Evolutionary conservation across 208 protist genomes (phyloP), one percentile per base, ranked within the genome.

Genomic region (Angomonas deanei): DNA sequence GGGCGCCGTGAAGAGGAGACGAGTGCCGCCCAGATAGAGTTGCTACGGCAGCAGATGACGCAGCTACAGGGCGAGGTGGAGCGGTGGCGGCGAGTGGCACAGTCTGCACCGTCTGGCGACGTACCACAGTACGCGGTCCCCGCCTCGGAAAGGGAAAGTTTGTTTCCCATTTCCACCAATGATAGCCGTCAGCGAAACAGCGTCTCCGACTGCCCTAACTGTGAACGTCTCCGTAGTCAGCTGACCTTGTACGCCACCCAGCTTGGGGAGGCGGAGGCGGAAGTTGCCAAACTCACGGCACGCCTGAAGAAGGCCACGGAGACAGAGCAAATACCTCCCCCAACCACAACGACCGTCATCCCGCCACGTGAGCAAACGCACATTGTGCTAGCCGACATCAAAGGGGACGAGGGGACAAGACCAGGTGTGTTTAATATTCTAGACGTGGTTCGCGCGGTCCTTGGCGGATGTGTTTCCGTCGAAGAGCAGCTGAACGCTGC

Each of bases 11-110:
- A 3, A 15, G n/a, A 49, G 13, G 42, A 49, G 5, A 49, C 53
- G 8, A 8, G 17, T 3, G 31, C 32, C 2, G 74, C 73, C 56
- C 59, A 68, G 24, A 47, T 92, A 53, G 76, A 78, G 30, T 76
- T 82, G 53, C 68, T 92, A 21, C 72, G 74, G n/a, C 72, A 68
- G 50, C 72, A 72, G 15, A 92, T 86, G 60, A 62, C 31, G 1
- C 54, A 70, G 19, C 61, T 86, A 23, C 70, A 80, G 47, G 39
- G 59, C 26, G 74, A 82, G 57, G 34, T 88, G 47, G 46, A 26
- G 15, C 61, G 64, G 13, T 63, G 62, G 64, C 59, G 46, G 0
- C 66, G 33, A 32, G 5, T 42, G 26, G 53, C 53, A 11, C 53
- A 59, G 24, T n/a, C n/a, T n/a, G n/a, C n/a, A n/a, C n/a, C n/a